Evolutionary conservation across 768 basidiomycete genomes (phyloP).

Genomic region (Tricholoma sp.): DNA sequence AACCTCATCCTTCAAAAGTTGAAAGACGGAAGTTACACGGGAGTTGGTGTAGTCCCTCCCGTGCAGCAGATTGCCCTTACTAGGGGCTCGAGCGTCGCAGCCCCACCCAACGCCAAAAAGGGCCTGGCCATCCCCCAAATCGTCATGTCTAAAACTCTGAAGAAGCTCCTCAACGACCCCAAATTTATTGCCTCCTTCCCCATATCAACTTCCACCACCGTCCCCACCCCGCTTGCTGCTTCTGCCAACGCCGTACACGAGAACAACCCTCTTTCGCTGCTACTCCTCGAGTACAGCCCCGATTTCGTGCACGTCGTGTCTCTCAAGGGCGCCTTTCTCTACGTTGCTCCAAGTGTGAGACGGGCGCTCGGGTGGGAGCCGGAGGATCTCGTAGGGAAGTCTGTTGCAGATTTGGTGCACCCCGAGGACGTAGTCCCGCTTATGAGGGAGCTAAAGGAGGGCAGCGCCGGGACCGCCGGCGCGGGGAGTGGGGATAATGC

Average conservation of each 20-base stretch:
- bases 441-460: conserved; percentile 87
- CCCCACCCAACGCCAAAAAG: conserved; percentile 27
- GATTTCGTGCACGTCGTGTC: conserved; percentile 92
- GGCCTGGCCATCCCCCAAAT: conserved; percentile 19
- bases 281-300: conserved; percentile 56
- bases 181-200: conserved; percentile 45
- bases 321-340: conserved; percentile 89
- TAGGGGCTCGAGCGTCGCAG: conserved; percentile 1
- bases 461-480: conserved; percentile 27
- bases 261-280: conserved; percentile 46
- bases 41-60: conserved; percentile 30
- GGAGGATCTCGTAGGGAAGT: conserved; percentile 73
- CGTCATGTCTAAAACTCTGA: conserved; percentile 50
- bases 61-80: background rate
- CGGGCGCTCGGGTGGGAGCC: conserved; percentile 84
- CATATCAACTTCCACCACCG: conserved; percentile 35
- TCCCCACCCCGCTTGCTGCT: conserved; percentile 22
- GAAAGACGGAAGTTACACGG: conserved; percentile 67
- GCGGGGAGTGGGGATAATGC: background rate
- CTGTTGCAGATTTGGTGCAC: conserved; percentile 79
- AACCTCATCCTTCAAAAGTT: conserved; percentile 77
- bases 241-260: conserved; percentile 19
- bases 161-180: conserved; percentile 38
- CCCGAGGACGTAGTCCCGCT: conserved; percentile 87
- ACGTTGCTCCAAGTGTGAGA: conserved; percentile 79